Percentiles rank a stretch among this genome's conserved stretches.
phyloP scores from a whole-genome alignment of 2,329 filamentous ascomycete species.

The Alternaria brassicicola region DNA sequence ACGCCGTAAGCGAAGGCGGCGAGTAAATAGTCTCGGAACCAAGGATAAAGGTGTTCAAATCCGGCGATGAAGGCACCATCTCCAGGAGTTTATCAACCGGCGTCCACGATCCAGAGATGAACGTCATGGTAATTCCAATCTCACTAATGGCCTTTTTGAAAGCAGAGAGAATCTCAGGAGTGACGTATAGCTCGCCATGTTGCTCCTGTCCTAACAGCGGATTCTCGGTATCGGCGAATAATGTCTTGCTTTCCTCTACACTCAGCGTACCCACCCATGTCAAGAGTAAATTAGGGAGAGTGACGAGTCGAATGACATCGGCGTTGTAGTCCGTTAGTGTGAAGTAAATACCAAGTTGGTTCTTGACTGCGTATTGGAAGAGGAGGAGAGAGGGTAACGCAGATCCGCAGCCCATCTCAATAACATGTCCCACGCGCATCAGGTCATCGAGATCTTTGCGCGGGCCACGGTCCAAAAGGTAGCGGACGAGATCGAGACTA shows the following conservation, averaged over 20 bases:
- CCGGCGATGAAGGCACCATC: slow-evolving; percentile 56
- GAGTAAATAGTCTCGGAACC: slow-evolving; percentile 86
- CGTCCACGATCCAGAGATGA: slow-evolving; percentile 79
- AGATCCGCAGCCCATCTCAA: slow-evolving; percentile 77
- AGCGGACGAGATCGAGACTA: slow-evolving; percentile 77
- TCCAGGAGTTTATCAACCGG: slow-evolving; percentile 61
- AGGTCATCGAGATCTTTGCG: slow-evolving; percentile 58
- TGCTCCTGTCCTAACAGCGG: slow-evolving; percentile 15
- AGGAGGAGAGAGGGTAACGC: slow-evolving; percentile 74
- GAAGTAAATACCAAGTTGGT: slow-evolving; percentile 62
- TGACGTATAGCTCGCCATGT: slow-evolving; percentile 67
- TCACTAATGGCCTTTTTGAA: slow-evolving; percentile 63
- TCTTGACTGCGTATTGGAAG: slow-evolving; percentile 65
- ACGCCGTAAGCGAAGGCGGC: slow-evolving; percentile 70
- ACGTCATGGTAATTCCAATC: slow-evolving; percentile 63
- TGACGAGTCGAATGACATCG: slow-evolving; percentile 77
- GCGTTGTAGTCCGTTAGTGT: slow-evolving; percentile 81
- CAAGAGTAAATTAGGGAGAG: slow-evolving; percentile 77
- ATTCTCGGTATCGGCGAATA: slow-evolving; percentile 27
- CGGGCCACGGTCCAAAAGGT: slow-evolving; percentile 58
- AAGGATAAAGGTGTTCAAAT: slow-evolving; percentile 59
- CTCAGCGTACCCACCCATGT: slow-evolving; percentile 59
- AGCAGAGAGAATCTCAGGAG: slow-evolving; percentile 60
- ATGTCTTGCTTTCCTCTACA: slow-evolving; percentile 16
- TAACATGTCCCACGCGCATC: slow-evolving; percentile 55